Evolutionary conservation across 768 basidiomycete genomes (phyloP), one percentile per base, ranked within the genome.

Genomic region (Trametopsis cervina): DNA sequence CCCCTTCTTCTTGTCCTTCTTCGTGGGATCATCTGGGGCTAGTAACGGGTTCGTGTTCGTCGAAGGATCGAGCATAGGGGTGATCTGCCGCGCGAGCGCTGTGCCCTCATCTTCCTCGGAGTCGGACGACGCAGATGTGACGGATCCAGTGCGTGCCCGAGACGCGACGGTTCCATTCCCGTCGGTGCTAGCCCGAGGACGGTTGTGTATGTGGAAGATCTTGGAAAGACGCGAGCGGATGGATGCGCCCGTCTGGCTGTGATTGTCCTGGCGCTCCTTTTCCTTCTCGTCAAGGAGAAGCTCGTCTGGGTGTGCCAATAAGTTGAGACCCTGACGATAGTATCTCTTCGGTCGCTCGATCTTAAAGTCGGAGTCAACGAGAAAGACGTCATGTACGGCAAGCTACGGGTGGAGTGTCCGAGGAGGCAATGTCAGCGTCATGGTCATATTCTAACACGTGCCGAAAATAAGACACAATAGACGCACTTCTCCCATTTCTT

Each of bases 351-450:
- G 95, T n/a, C 89, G 80, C 59, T 92, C 82, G 46, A 98, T 91
- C 44, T 74, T 73, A 61, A 99, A 98, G 60, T 92, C 85, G 0
- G 78, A 67, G 62, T 98, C 95, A 44, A 98, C 69, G 35, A 97
- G 73, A 66, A 99, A 95, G 11, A 97, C 93, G 50, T 98, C 95
- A 80, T 86, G 90, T 33, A 96, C 69, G n/a, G 69, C 70, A n/a
- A 85, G 70, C 88, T 94, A 38, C 25, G 49, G 44, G 37, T 37
- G 39, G 13, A 22, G 24, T 3, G 22, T 10, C 33, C 33, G 10
- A 10, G 33, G 10, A 35, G 10, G 33, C 10, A 17, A 10, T 35
- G n/a, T n/a, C 17, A 10, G 33, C 33, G n/a, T n/a, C 10, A 35
- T 35, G 18, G 42, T 42, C 40, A 41, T 21, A 3, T 17, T 10